Base-by-base conservation (phyloP, 2,329 filamentous ascomycete genomes). In the Nigrospora oryzae region DNA sequence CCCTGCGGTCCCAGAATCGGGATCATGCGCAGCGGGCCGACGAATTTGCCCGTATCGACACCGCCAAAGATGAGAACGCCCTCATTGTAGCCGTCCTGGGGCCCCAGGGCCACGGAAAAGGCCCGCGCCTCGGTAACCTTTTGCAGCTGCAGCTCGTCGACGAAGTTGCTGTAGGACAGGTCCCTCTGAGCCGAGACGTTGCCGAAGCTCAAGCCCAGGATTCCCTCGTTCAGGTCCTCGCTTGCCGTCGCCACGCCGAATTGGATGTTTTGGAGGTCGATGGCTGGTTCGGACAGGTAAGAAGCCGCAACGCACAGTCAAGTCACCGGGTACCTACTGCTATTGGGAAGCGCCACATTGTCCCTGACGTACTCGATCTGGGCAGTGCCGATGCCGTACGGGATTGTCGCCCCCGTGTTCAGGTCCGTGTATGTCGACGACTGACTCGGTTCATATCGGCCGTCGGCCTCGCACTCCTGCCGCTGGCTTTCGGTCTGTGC, bases 81-180 rank as follows among this genome's bases (percentile, higher is more conserved):
- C 14, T 83, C 83, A 10, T 76, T 72, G 46, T 68, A 71, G 42
- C 79, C 70, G 45, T 74, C 66, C 59, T 76, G 74, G 59, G 79
- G 75, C 44, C 84, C 81, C 16, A 86, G 67, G 49, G 79, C 83
- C 17, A 87, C 62, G 49, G 77, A 82, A 57, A 83, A 86, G 2
- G 81, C 79, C 52, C 76, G 78, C 12, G 76, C 77, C 15, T 69
- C 65, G 30, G 81, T 85, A 34, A 76, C 53, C 17, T 74, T 75
- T 47, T 76, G 73, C 3, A 64, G 52, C 13, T 55, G 59, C 36
- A 78, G 62, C 55, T 74, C 63, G 57, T 77, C 74, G 50, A 78
- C 53, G 46, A 78, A 69, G 56, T 74, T 77, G 47, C 60, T 65
- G 53, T 78, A 77, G 11, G 50, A 54, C 3, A 67, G 16, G 19